Percentiles rank a stretch among this genome's conserved stretches.
Evolutionary conservation across 495 filamentous ascomycete genomes (phyloP).

Genomic region (Penicillium cataractarum): DNA sequence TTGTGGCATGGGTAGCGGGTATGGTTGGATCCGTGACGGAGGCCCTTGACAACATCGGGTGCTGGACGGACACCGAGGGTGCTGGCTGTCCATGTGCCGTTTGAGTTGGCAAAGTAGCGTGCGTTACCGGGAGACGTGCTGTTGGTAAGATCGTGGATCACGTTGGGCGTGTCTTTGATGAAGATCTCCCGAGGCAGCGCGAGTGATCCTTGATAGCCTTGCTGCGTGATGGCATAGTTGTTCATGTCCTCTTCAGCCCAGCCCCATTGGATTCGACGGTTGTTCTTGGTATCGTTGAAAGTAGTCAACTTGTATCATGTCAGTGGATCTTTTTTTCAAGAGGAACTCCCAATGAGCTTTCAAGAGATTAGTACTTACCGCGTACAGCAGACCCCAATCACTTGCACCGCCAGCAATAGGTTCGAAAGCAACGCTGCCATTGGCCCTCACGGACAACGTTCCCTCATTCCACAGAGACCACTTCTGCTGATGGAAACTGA

Average conservation of each 20-base stretch:
- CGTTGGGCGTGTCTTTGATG: slow-evolving; percentile 16
- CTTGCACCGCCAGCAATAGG: slow-evolving; percentile 21
- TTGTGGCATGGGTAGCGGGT: slow-evolving; percentile 13
- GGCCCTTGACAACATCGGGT: slow-evolving; percentile 18
- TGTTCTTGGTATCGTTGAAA: slow-evolving; percentile 24
- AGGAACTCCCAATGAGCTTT: too few species aligned
- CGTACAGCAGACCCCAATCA: slow-evolving; percentile 23
- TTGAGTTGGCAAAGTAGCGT: slow-evolving; percentile 14
- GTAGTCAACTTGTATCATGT: neutral
- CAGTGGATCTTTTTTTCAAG: neutral
- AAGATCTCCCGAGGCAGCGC: slow-evolving; percentile 21
- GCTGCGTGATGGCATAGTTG: slow-evolving; percentile 19
- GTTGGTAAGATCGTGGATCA: slow-evolving; percentile 2
- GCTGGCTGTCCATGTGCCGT: slow-evolving; percentile 24
- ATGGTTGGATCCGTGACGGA: slow-evolving; percentile 14
- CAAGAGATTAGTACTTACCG: slow-evolving; percentile 7
- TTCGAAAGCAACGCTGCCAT: slow-evolving; percentile 22
- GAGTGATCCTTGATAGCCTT: slow-evolving; percentile 21
- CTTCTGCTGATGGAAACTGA: slow-evolving; percentile 19
- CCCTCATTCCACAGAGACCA: slow-evolving; percentile 28
- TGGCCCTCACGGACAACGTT: slow-evolving; percentile 14
- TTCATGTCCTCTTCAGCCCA: slow-evolving; percentile 24
- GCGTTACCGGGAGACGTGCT: slow-evolving; percentile 3
- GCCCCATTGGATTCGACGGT: slow-evolving; percentile 25
- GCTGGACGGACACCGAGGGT: slow-evolving; percentile 22